Conservation (phyloP, 2,329 filamentous ascomycete species). For the Davidsoniella neocaledoniae region DNA sequence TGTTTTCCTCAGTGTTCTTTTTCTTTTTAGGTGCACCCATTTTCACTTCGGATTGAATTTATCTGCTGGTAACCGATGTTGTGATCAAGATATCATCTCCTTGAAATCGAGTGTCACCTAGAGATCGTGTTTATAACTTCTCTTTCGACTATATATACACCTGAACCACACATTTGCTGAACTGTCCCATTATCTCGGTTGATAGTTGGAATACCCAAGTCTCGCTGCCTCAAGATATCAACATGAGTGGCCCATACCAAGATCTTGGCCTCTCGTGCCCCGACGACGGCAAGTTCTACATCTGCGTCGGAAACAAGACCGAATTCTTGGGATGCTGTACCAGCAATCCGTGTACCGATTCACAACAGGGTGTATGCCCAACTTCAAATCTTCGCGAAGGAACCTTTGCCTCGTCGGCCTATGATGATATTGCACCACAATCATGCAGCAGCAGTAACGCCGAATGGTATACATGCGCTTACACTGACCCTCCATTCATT, state of each 20-base stretch:
- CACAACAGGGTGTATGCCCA: conserved; percentile 20
- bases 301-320: conserved; percentile 19
- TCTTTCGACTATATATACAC: too few relatives aligned
- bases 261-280: conserved; percentile 20
- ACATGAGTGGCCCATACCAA: background rate
- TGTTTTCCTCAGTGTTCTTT: too few relatives aligned
- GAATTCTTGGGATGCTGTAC: conserved; percentile 27
- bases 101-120: too few relatives aligned
- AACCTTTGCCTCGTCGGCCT: conserved; percentile 18
- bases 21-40: too few relatives aligned
- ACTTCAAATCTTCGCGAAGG: conserved; percentile 16
- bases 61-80: too few relatives aligned
- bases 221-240: background rate
- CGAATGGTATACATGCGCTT: conserved; percentile 22
- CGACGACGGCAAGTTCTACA: conserved; percentile 21
- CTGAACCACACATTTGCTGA: too few relatives aligned
- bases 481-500: conserved; percentile 20
- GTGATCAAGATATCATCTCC: too few relatives aligned
- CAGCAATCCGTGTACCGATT: conserved; percentile 20
- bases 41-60: too few relatives aligned
- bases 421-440: conserved; percentile 19
- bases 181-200: too few relatives aligned
- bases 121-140: too few relatives aligned
- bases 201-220: background rate
- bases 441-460: conserved; percentile 17